Percentiles rank a stretch among this genome's conserved stretches.
Evolutionary conservation across 768 basidiomycete species (phyloP).

Genomic region (Boletus rex-veris): DNA sequence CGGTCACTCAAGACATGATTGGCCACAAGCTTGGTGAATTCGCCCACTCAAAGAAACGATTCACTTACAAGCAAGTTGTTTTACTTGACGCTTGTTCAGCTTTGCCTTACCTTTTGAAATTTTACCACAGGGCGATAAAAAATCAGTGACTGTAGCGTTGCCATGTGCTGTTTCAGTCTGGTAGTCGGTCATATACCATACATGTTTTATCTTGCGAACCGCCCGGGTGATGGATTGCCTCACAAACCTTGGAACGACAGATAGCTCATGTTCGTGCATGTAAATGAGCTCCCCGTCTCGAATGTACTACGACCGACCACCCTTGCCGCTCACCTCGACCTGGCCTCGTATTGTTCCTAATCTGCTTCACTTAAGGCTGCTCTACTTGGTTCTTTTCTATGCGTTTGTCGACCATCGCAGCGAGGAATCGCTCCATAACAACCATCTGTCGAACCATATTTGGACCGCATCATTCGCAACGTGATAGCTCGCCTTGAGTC

Average conservation of each 20-base stretch:
- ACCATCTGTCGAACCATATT: neutral
- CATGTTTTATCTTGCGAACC: no score
- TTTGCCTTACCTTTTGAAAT: constrained; percentile 1
- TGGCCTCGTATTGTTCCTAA: neutral
- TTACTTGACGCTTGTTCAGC: neutral
- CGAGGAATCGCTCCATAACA: neutral
- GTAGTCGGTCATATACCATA: neutral
- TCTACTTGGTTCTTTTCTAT: neutral
- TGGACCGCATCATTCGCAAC: neutral
- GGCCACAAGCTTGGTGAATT: constrained; percentile 98
- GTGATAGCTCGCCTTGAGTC: no score
- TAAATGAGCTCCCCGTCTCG: neutral
- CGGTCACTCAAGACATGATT: constrained; percentile 95
- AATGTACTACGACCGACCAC: constrained; percentile 5
- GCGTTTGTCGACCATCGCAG: constrained; percentile 4
- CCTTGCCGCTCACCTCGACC: neutral
- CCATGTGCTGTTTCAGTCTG: neutral
- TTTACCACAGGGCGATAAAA: constrained; percentile 38
- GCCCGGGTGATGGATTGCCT: neutral
- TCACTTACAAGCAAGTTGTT: constrained; percentile 66
- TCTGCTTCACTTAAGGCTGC: neutral
- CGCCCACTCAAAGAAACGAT: constrained; percentile 82
- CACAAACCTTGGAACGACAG: neutral
- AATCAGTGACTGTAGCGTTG: constrained; percentile 26
- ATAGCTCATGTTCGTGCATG: neutral